Percentiles rank a stretch among this genome's conserved stretches.
Evolutionary conservation across 2,329 filamentous ascomycete species (phyloP).

Genomic region (Claviceps africana): DNA sequence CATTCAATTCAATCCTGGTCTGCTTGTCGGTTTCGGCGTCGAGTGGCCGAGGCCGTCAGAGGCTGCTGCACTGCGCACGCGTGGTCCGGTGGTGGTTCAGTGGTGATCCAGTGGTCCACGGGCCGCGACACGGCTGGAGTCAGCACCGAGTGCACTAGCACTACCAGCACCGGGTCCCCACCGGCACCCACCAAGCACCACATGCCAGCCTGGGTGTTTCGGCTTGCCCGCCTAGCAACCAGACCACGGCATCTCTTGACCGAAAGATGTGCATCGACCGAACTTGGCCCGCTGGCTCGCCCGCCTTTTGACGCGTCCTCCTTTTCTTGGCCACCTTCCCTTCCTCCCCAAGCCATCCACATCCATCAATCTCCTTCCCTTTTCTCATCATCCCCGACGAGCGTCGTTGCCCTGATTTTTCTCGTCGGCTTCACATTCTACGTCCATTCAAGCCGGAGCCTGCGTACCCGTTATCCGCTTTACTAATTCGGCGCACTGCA

Average conservation of each 20-base stretch:
- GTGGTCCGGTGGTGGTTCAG: no score
- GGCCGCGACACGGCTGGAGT: not conserved
- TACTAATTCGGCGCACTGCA: not conserved
- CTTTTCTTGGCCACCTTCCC: not conserved
- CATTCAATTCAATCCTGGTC: not conserved
- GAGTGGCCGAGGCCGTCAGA: not conserved
- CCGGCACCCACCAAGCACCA: not conserved
- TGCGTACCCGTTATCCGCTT: not conserved
- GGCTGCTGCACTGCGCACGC: no score
- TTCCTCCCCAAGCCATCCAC: not conserved
- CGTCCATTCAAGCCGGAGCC: not conserved
- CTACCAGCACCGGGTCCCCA: not conserved
- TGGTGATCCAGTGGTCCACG: not conserved
- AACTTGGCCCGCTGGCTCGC: conserved; percentile 9
- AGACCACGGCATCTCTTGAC: not conserved
- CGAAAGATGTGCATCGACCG: conserved; percentile 4
- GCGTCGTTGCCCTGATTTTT: not conserved
- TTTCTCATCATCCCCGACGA: not conserved
- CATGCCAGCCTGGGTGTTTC: not conserved
- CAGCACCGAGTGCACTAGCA: no score
- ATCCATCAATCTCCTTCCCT: not conserved
- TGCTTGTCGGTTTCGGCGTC: not conserved
- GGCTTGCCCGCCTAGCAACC: conserved; percentile 1
- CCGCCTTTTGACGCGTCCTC: conserved; percentile 4
- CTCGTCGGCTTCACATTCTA: not conserved